Conservation (phyloP, 352 stramenopile genomes). For the Globisporangium barbulae region DNA sequence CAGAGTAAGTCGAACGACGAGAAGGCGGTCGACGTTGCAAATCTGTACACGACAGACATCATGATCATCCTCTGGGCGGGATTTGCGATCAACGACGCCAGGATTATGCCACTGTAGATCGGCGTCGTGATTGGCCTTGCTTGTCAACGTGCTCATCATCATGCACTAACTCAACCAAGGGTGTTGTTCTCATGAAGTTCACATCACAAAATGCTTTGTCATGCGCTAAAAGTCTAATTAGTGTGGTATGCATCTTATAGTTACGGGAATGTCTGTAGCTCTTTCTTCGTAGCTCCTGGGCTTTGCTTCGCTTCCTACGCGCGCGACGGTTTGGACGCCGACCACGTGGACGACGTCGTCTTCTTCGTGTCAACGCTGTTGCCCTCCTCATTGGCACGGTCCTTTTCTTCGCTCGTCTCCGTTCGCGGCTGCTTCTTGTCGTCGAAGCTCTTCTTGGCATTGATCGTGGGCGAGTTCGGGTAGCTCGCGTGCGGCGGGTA, state of each 20-base stretch:
- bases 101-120: conserved; percentile 42
- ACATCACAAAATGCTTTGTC: neutral
- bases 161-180: neutral
- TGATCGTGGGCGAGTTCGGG: conserved; percentile 20
- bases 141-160: conserved; percentile 27
- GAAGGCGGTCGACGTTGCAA: conserved; percentile 76
- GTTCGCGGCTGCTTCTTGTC: neutral
- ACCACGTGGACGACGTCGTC: conserved; percentile 15
- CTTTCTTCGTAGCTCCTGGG: neutral
- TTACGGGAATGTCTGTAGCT: neutral
- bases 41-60: conserved; percentile 91
- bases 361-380: neutral
- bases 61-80: conserved; percentile 36
- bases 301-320: neutral
- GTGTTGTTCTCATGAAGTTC: neutral
- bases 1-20: conserved; percentile 22
- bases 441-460: conserved; percentile 1
- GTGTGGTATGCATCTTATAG: conserved; percentile 2
- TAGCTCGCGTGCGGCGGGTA: conserved; percentile 33
- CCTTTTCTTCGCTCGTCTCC: neutral
- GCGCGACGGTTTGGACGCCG: conserved; percentile 11
- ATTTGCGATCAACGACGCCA: conserved; percentile 63
- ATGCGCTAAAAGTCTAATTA: neutral
- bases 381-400: neutral
- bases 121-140: conserved; percentile 27